Base-by-base conservation (phyloP, 2,329 filamentous ascomycete genomes). In the Fusarium siculi region DNA sequence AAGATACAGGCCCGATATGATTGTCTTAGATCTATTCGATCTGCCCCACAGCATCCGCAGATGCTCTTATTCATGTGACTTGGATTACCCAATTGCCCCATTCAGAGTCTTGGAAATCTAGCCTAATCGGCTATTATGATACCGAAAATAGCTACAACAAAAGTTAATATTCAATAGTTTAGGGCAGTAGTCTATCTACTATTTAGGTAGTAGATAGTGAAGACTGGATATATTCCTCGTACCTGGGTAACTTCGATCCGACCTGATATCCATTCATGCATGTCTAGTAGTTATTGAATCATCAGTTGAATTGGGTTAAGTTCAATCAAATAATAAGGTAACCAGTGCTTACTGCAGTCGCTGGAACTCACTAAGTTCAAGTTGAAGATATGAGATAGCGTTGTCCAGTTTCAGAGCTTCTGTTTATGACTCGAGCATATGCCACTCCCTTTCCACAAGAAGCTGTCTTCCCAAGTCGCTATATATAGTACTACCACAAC, bases 51-150 rank as follows among this genome's bases (percentile, higher is more conserved):
- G 30, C 37, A 18, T 43, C 71, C 59, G 63, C 71, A 74, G 67
- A 53, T 62, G 52, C 46, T 34, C 19, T 34, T 44, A 55, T 74
- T 50, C 71, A 74, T 74, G 71, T 66, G 71, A 74, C 66, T 72
- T 52, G 30, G 25, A 30, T 23, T 14, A 43, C n/a, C 47, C n/a
- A 46, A 23, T 57, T 52, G 61, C 44, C 30, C 21, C 25, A 23
- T 50, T 46, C 25, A 37, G 34, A 42, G 50, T 62, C 25, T 37
- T 25, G 8, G 34, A 43, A 37, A 46, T 44, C n/a, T 58, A 66
- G 61, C 36, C 36, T 34, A 49, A 25, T 37, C 43, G 30, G 30
- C 18, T 36, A 15, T 43, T 36, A 16, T 40, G 15, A 43, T 19
- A 21, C 47, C 37, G 15, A 28, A 34, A 43, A 34, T 61, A 42